These are phyloP conservation scores for Aphanomyces invadans DNA, from an alignment of 352 stramenopile genomes.

Conservation along the genomic window DNA sequence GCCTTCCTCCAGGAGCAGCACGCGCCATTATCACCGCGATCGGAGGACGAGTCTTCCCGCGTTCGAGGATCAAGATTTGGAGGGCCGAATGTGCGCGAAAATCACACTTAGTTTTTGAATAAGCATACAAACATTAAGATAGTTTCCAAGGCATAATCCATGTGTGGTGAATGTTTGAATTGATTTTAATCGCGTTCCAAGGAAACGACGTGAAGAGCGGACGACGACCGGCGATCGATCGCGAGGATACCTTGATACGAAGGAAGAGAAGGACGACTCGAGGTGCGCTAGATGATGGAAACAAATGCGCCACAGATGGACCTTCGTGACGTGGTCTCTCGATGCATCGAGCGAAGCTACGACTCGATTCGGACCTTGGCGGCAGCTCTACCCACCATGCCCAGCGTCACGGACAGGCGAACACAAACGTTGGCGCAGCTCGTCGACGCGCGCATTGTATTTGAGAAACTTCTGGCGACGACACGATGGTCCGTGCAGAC, in stretches of 20 bases:
- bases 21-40: no score
- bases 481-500: slow-evolving; percentile 81
- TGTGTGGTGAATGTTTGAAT: slow-evolving; percentile 16
- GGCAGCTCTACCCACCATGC: neutral
- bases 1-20: no score
- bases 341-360: slow-evolving; percentile 75
- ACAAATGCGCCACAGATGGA: slow-evolving; percentile 1
- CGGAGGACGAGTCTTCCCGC: neutral
- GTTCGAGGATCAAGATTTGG: neutral
- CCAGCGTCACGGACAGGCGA: neutral
- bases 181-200: neutral
- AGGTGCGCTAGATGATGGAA: neutral
- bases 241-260: neutral
- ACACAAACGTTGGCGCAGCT: slow-evolving; percentile 36
- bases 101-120: neutral
- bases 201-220: slow-evolving; percentile 5
- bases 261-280: neutral
- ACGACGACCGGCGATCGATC: neutral
- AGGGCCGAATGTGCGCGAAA: neutral
- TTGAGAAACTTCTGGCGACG: slow-evolving; percentile 64
- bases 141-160: neutral
- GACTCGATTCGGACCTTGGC: slow-evolving; percentile 44
- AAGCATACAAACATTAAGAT: neutral
- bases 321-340: slow-evolving; percentile 56
- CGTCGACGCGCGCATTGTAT: slow-evolving; percentile 54